phyloP scores from a whole-genome alignment of 177 flowering plant genomes.

The Tripterygium wilfordii region DNA sequence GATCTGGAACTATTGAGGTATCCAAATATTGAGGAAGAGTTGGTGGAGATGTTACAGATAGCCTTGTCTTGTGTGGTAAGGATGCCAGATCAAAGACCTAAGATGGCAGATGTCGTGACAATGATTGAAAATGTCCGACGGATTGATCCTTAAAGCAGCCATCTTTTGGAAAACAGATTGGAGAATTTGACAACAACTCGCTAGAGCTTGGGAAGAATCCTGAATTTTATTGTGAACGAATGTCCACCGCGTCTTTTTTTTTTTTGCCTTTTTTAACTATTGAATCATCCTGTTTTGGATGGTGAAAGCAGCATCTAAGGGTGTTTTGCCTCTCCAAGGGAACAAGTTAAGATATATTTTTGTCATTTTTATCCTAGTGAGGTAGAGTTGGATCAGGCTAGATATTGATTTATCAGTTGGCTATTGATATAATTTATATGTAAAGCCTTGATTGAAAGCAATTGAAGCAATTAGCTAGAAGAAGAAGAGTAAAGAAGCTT shows the following conservation, averaged over 20 bases:
- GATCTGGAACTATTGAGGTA: slow-evolving; percentile 81
- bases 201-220: slow-evolving; percentile 9
- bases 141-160: slow-evolving; percentile 27
- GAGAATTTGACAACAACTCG: slow-evolving; percentile 34
- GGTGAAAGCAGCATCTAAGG: slow-evolving; percentile 1
- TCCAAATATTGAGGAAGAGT: slow-evolving; percentile 85
- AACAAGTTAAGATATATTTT: no score
- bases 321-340: slow-evolving; percentile 1
- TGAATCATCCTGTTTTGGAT: background rate
- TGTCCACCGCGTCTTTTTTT: background rate
- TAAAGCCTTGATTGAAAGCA: no score
- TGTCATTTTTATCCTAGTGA: background rate
- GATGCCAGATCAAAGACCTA: slow-evolving; percentile 80
- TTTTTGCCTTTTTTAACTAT: background rate
- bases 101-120: slow-evolving; percentile 70
- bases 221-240: slow-evolving; percentile 7
- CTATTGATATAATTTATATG: no score
- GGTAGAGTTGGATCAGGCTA: background rate
- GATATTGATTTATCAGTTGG: background rate
- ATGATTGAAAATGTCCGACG: slow-evolving; percentile 67
- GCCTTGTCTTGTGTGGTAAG: slow-evolving; percentile 80
- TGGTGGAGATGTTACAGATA: slow-evolving; percentile 94
- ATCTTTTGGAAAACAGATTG: slow-evolving; percentile 36
- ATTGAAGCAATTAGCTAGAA: no score
- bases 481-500: no score